These are phyloP conservation scores for Linnemannia schmuckeri DNA, from an alignment of 192 early-diverging fungal genomes.

Conservation along the genomic window DNA sequence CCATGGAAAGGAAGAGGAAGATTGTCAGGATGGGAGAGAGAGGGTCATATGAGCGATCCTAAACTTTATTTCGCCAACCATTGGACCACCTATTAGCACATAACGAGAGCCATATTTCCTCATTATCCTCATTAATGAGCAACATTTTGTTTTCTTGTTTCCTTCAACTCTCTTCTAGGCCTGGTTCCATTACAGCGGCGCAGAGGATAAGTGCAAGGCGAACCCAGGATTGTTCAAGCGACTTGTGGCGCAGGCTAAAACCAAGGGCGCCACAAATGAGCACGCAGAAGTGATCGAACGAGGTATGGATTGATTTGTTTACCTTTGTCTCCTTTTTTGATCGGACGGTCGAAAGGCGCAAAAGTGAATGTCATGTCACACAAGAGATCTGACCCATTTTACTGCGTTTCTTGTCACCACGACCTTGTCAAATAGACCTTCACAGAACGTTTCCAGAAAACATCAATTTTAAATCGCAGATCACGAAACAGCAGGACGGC, in stretches of 20 bases:
- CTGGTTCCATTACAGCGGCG: conserved; percentile 83
- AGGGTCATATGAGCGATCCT: background rate
- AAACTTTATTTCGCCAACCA: background rate
- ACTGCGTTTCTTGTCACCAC: background rate
- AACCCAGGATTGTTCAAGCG: conserved; percentile 71
- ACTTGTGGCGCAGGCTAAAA: conserved; percentile 57
- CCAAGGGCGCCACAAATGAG: conserved; percentile 69
- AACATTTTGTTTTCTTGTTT: background rate
- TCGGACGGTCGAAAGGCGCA: background rate
- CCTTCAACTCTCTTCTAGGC: conserved; percentile 42
- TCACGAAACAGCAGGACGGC: conserved; percentile 38
- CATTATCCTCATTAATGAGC: conserved; percentile 6
- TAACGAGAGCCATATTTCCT: conserved; percentile 1
- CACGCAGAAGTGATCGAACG: conserved; percentile 77
- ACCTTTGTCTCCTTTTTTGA: background rate
- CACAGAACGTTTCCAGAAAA: conserved; percentile 87
- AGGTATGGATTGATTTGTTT: conserved; percentile 57
- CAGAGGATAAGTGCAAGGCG: conserved; percentile 65
- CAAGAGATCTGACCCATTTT: background rate
- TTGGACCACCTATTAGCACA: background rate
- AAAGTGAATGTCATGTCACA: background rate
- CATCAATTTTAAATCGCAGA: conserved; percentile 70
- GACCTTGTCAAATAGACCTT: conserved; percentile 63
- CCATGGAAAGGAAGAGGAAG: background rate
- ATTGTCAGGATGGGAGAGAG: background rate